These are phyloP conservation scores for Saitozyma podzolica DNA, from an alignment of 768 basidiomycete species.

Conservation along the genomic window DNA sequence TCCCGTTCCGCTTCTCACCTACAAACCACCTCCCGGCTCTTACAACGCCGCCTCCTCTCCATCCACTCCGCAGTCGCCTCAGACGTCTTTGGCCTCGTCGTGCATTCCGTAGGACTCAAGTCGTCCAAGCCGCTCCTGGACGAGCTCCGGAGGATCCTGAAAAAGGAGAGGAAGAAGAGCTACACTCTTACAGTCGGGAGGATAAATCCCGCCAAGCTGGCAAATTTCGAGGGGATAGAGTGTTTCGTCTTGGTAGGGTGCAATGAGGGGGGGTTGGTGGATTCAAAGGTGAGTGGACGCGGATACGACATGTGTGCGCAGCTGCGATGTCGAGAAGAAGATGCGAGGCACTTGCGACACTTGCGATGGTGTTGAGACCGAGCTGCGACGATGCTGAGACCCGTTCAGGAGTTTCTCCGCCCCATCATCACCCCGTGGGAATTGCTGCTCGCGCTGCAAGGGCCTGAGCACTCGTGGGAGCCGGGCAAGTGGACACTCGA, in stretches of 20 bases:
- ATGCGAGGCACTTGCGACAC: too few relatives aligned
- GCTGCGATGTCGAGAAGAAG: too few relatives aligned
- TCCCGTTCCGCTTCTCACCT: constrained; percentile 59
- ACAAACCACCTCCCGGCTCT: constrained; percentile 69
- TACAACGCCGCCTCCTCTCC: constrained; percentile 84
- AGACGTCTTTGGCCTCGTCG: constrained; percentile 91
- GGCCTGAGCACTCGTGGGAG: constrained; percentile 66
- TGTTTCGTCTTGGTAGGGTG: constrained; percentile 95
- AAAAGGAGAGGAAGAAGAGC: constrained; percentile 73
- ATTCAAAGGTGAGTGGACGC: constrained; percentile 54
- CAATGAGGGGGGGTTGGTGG: constrained; percentile 77
- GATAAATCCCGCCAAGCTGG: constrained; percentile 89
- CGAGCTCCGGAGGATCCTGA: constrained; percentile 71
- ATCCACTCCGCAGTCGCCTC: constrained; percentile 87
- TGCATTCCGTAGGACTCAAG: constrained; percentile 88
- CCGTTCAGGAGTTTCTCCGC: constrained; percentile 72
- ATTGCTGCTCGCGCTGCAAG: constrained; percentile 73
- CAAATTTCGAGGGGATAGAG: constrained; percentile 93
- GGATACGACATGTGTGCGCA: not conserved
- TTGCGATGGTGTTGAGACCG: too few relatives aligned
- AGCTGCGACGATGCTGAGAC: not conserved
- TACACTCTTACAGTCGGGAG: constrained; percentile 96
- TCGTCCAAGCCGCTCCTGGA: constrained; percentile 82
- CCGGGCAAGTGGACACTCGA: constrained; percentile 68
- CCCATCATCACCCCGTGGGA: constrained; percentile 96